These are phyloP conservation scores for Pythium biforme DNA, from an alignment of 352 stramenopile species.

Conservation along the genomic window DNA sequence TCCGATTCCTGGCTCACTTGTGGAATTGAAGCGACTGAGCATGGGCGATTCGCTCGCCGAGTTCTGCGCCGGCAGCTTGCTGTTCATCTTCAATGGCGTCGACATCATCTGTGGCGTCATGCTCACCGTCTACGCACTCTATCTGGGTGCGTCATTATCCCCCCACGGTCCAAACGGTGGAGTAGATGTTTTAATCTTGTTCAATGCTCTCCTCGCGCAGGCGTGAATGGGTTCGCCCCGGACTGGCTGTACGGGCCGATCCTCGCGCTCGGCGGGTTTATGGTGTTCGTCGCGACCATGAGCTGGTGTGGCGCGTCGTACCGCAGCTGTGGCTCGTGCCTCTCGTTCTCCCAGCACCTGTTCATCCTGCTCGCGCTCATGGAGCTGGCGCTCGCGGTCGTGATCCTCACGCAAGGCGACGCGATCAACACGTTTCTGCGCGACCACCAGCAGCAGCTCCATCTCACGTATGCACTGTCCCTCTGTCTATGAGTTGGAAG, in stretches of 20 bases:
- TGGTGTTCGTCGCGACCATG: constrained; percentile 47
- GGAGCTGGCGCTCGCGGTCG: constrained; percentile 57
- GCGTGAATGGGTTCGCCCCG: constrained; percentile 61
- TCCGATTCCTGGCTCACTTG: background rate
- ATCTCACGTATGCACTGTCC: constrained; percentile 36
- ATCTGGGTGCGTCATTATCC: constrained; percentile 36
- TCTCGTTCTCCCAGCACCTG: constrained; percentile 61
- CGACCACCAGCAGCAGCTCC: constrained; percentile 61
- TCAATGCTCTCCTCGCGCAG: constrained; percentile 11
- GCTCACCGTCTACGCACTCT: constrained; percentile 62
- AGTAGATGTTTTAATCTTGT: background rate
- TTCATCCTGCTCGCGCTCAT: constrained; percentile 58
- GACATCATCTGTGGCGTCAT: constrained; percentile 56
- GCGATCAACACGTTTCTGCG: constrained; percentile 61
- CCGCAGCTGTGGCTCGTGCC: constrained; percentile 40
- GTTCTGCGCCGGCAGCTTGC: constrained; percentile 55
- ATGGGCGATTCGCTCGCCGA: constrained; percentile 46
- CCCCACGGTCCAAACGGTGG: too few species aligned
- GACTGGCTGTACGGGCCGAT: constrained; percentile 71
- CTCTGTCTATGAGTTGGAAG: too few species aligned
- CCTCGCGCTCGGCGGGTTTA: constrained; percentile 44
- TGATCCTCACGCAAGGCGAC: constrained; percentile 64
- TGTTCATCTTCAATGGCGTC: constrained; percentile 74
- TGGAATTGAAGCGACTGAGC: too few species aligned
- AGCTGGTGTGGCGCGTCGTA: constrained; percentile 68